Evolutionary conservation across 2,329 filamentous ascomycete species (phyloP), one percentile per base, ranked within the genome.

Genomic region (Leptosphaerulina australis): DNA sequence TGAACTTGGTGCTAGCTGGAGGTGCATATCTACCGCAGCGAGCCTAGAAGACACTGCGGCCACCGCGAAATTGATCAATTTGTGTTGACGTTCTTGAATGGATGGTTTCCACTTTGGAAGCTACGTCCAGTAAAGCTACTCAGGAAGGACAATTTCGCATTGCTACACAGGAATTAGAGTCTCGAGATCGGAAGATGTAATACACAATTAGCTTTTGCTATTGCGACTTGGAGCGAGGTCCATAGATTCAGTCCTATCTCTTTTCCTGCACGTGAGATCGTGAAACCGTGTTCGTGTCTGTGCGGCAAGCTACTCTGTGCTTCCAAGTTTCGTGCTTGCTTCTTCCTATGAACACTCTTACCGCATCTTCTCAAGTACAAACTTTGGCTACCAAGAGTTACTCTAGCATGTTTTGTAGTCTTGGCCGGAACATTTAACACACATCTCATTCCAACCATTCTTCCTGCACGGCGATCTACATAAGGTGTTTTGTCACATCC

Each of bases 1-100:
- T 96, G 90, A 99, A 99, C 70, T 74, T 97, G 59, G 88, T 97
- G 10, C 80, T 97, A 54, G 91, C 91, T 17, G 91, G 89, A 36
- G 91, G 92, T 30, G 83, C 82, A 28, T 87, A 85, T 73, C 67
- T 86, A 67, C 84, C 83, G 14, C 53, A 56, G 22, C 50, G 61
- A 24, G 36, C 30, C 9, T 53, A 28, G 15, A 29, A 17, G 18
- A 20, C 21, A 18, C 5, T 15, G 15, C 30, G 15, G 20, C 31
- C 41, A 29, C 31, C 14, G 26, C 34, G 9, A 3, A n/a, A 14
- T 26, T 21, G 4, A 15, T 38, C 3, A 28, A 28, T n/a, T 12
- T 39, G 15, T 30, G 2, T 33, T 22, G 44, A 28, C 44, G 34
- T 46, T 46, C 7, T n/a, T 26, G 28, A 10, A 12, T 33, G 29